Percentiles rank a stretch among this genome's conserved stretches.
Conservation (phyloP, 2,329 filamentous ascomycete species). For the Beauveria caledonica region DNA sequence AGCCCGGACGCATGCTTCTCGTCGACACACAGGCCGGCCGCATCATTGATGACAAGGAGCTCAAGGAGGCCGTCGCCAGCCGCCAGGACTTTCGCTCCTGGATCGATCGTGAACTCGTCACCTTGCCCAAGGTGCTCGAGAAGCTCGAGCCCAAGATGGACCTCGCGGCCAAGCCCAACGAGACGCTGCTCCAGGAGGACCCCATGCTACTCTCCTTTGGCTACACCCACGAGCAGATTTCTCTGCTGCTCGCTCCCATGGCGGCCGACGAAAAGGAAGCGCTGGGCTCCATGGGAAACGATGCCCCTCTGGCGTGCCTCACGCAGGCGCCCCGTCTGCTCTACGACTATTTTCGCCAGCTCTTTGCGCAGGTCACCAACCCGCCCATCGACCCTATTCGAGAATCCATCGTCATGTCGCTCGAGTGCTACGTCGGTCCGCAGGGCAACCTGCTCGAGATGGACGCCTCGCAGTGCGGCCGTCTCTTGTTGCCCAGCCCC, state of each 20-base stretch:
- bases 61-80: slow-evolving; percentile 81
- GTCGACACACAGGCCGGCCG: slow-evolving; percentile 84
- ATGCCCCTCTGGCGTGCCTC: slow-evolving; percentile 84
- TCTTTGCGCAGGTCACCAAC: slow-evolving; percentile 97
- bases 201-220: slow-evolving; percentile 78
- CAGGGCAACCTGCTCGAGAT: slow-evolving; percentile 94
- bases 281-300: slow-evolving; percentile 95
- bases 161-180: slow-evolving; percentile 59
- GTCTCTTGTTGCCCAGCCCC: slow-evolving; percentile 78
- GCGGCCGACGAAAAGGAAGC: slow-evolving; percentile 96
- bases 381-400: slow-evolving; percentile 95
- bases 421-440: slow-evolving; percentile 92
- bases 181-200: slow-evolving; percentile 70
- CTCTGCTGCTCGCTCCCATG: slow-evolving; percentile 86
- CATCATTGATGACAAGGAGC: slow-evolving; percentile 87
- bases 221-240: slow-evolving; percentile 93
- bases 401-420: slow-evolving; percentile 96
- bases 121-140: slow-evolving; percentile 65
- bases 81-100: slow-evolving; percentile 82
- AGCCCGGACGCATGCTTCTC: slow-evolving; percentile 91
- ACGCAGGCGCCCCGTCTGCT: slow-evolving; percentile 82
- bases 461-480: slow-evolving; percentile 79
- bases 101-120: slow-evolving; percentile 80
- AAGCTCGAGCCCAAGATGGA: slow-evolving; percentile 52
- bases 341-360: slow-evolving; percentile 94